Evolutionary conservation across 345 rosid species (phyloP), one percentile per base, ranked within the genome.

Genomic region (Eucalyptus marginata): DNA sequence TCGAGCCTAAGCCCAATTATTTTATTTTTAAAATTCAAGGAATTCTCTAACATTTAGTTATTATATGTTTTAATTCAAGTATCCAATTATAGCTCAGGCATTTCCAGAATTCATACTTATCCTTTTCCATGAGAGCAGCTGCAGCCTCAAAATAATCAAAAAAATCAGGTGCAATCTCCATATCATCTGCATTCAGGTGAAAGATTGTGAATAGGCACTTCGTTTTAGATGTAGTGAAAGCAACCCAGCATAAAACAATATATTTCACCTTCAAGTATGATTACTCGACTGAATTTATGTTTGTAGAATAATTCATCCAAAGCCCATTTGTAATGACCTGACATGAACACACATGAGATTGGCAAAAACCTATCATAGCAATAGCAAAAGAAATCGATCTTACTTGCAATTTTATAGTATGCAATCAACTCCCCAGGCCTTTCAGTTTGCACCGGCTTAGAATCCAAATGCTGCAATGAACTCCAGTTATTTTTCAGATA

Each of bases 241-340:
- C 36, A 58, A 36, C 47, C 18, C 50, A 1, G n/a, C 51, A 16
- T 3, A 51, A 51, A 51, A 17, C 2, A 4, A 68, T 86, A 88
- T 89, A 36, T 22, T 86, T 79, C 92, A 97, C 99, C 99, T 96
- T 96, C 99, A 91, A 98, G 97, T 93, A 98, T 96, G 92, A 98
- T 97, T 88, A 95, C 98, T 87, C 94, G 93, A 91, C 90, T 93
- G 90, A 98, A 96, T 49, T 96, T 98, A 91, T 95, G 97, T 92
- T 94, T 91, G 94, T 94, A 94, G 94, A 98, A 98, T 92, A 98
- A 89, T 89, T 96, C 89, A 92, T 96, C 99, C 95, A 98, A 88
- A 83, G 99, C 99, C 99, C 99, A 98, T 91, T 98, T 98, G 93
- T 98, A 98, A 94, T 98, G 99, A 83, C 97, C 99, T 98, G 71